Evolutionary conservation across 75 land plant genomes (phyloP), one percentile per base, ranked within the genome.

Genomic region (Gnetum montanum): DNA sequence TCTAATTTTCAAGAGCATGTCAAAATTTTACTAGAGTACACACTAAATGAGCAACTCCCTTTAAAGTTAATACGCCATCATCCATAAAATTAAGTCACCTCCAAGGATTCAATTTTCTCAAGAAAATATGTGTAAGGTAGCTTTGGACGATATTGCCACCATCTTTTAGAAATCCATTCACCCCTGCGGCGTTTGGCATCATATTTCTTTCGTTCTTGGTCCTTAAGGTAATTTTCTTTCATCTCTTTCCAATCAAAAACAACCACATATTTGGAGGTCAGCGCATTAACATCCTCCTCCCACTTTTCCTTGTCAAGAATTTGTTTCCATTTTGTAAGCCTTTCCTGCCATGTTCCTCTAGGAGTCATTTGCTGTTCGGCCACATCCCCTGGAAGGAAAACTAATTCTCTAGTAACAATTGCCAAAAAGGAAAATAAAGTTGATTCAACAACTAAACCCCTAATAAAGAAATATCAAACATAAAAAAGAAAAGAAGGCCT

Each of bases 61-160:
- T 33, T 20, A 53, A 51, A 53, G 25, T 25, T 53, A 6, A 18
- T 18, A 53, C 18, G 15, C 10, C 12, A 22, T 4, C 8, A 53
- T 20, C 22, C 4, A n/a, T n/a, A n/a, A n/a, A n/a, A n/a, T n/a
- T n/a, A n/a, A n/a, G 23, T 48, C 61, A 88, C 97, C 90, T 94
- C 90, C 45, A 82, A 70, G 50, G 34, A 54, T 65, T 89, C 85
- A 28, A 94, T 78, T 63, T 94, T 94, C 7, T 70, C 44, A 55
- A 94, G 74, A 49, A 94, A 85, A 68, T 82, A 85, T 8, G 76
- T 80, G 51, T 94, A 94, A 13, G 98, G 98, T 40, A 94, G 63
- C 51, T 85, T 94, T 66, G 98, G 98, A 48, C 96, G 80, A 61
- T 85, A 89, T 23, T 70, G 81, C 98, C 98, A 94, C 98, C 98